These are phyloP conservation scores for Aspergillus sojae DNA, from an alignment of 2,329 filamentous ascomycete species.

Conservation along the genomic window DNA sequence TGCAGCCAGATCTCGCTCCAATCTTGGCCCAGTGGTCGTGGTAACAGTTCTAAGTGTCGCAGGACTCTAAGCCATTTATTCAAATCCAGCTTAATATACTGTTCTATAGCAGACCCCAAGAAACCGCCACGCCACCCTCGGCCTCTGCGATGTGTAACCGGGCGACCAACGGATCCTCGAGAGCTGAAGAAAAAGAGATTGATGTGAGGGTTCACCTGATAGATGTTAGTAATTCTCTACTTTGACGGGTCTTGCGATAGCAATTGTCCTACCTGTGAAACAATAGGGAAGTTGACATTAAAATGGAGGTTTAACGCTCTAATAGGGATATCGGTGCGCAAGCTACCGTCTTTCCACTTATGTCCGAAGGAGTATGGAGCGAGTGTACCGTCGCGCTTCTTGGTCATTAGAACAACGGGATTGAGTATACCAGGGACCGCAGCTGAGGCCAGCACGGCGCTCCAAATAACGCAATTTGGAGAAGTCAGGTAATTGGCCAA, in stretches of 20 bases:
- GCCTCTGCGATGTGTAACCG: constrained; percentile 90
- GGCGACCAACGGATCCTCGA: constrained; percentile 84
- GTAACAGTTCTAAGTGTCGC: constrained; percentile 86
- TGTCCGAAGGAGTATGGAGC: constrained; percentile 94
- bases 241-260: neutral
- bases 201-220: constrained; percentile 91
- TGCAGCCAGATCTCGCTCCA: constrained; percentile 98
- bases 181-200: constrained; percentile 99
- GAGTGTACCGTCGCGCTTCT: constrained; percentile 73
- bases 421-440: constrained; percentile 96
- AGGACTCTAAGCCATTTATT: constrained; percentile 98
- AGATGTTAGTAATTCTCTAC: constrained; percentile 20
- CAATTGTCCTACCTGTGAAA: constrained; percentile 53
- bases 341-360: constrained; percentile 97
- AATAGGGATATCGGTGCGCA: constrained; percentile 93
- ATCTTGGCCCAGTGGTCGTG: constrained; percentile 87
- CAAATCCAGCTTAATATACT: constrained; percentile 93
- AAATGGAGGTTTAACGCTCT: constrained; percentile 94
- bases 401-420: constrained; percentile 90
- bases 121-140: constrained; percentile 96
- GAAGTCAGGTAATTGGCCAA: constrained; percentile 93
- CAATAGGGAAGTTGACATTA: constrained; percentile 97
- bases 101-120: constrained; percentile 86
- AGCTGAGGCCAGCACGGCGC: constrained; percentile 88
- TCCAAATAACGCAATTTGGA: constrained; percentile 98